Percentiles rank a stretch among this genome's conserved stretches.
phyloP scores from a whole-genome alignment of 768 basidiomycete species.

The Psilocybe sp. region DNA sequence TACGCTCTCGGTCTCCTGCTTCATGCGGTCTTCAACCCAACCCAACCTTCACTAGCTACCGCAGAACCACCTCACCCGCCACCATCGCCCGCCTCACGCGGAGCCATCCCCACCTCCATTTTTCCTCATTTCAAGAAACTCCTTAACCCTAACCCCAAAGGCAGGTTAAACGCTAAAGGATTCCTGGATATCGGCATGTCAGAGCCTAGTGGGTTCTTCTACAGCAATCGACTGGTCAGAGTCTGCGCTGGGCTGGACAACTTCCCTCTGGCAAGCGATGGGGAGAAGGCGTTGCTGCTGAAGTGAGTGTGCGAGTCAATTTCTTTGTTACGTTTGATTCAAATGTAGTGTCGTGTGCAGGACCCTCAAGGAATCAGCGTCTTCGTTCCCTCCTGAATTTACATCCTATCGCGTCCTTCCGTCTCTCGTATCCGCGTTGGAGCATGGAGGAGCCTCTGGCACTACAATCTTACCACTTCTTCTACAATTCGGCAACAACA shows the following conservation, averaged over 20 bases:
- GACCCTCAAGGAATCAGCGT: constrained; percentile 73
- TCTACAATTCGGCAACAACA: constrained; percentile 71
- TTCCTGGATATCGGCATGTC: constrained; percentile 84
- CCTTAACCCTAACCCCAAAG: constrained; percentile 84
- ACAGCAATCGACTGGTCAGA: constrained; percentile 76
- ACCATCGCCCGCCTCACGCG: constrained; percentile 72
- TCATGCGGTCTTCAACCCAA: constrained; percentile 85
- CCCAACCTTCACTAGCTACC: constrained; percentile 66
- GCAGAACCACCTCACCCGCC: constrained; percentile 73
- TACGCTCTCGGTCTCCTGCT: constrained; percentile 88
- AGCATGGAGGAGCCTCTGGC: constrained; percentile 77
- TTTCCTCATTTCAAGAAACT: constrained; percentile 86
- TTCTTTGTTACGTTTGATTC: constrained; percentile 1
- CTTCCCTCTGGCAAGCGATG: constrained; percentile 77
- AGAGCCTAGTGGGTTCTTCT: constrained; percentile 81
- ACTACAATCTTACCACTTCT: constrained; percentile 80
- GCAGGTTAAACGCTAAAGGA: constrained; percentile 68
- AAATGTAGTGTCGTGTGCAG: constrained; percentile 32
- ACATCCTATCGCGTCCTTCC: constrained; percentile 85
- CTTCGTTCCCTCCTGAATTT: constrained; percentile 85
- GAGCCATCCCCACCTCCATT: constrained; percentile 67
- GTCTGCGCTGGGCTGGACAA: constrained; percentile 84
- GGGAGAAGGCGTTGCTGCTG: constrained; percentile 72
- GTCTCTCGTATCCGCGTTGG: constrained; percentile 72
- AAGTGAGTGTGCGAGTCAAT: constrained; percentile 40